phyloP scores from a whole-genome alignment of 768 basidiomycete species.

The Dacryopinax spathularia region DNA sequence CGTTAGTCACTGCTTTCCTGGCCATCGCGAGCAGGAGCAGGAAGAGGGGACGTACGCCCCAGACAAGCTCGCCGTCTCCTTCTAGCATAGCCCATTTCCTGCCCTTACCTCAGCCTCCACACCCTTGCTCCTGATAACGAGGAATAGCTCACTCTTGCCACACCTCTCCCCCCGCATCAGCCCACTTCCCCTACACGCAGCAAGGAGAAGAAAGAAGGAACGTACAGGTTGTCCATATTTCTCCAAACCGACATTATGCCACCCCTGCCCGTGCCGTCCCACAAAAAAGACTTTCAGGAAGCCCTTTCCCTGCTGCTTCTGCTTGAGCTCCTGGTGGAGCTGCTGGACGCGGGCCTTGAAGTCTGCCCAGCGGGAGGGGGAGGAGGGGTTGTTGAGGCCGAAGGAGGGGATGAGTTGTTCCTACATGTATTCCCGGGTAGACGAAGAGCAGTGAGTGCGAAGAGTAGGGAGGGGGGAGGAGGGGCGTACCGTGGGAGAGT shows the following conservation, averaged over 20 bases:
- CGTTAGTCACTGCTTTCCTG: background rate
- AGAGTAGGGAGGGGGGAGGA: background rate
- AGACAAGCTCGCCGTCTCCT: constrained; percentile 49
- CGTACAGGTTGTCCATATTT: constrained; percentile 39
- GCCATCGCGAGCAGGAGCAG: constrained; percentile 5
- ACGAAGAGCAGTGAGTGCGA: background rate
- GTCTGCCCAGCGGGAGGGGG: constrained; percentile 34
- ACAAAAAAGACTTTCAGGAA: constrained; percentile 51
- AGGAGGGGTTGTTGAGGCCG: constrained; percentile 39
- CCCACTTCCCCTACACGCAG: background rate
- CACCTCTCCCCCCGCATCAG: constrained; percentile 18
- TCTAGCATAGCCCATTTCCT: constrained; percentile 52
- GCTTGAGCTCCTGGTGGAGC: constrained; percentile 33
- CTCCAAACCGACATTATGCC: constrained; percentile 53
- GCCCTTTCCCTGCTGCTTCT: constrained; percentile 24
- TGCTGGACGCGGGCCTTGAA: constrained; percentile 30
- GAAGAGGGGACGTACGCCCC: constrained; percentile 43
- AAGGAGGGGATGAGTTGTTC: constrained; percentile 29
- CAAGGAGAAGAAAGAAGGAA: background rate
- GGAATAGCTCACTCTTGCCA: constrained; percentile 53
- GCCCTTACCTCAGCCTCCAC: background rate
- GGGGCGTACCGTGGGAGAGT: background rate
- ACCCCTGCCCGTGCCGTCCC: constrained; percentile 56
- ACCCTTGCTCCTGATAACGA: background rate
- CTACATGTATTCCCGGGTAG: constrained; percentile 29